Evolutionary conservation across 805 yeast genomes (phyloP), one percentile per base, ranked within the genome.

Genomic region (Wickerhamomyces queroliae): DNA sequence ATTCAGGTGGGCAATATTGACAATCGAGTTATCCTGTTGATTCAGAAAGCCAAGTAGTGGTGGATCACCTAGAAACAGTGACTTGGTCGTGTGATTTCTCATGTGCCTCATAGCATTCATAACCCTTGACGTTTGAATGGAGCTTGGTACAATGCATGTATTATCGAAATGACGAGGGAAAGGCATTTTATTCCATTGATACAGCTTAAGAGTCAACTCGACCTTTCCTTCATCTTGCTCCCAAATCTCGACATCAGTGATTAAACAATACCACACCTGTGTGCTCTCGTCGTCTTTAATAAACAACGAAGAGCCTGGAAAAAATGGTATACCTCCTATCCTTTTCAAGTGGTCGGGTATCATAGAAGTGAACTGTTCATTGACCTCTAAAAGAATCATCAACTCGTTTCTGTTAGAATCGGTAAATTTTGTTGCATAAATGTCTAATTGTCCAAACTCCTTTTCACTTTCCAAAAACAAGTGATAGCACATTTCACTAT

Each of bases 91-190:
- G n/a, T n/a, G n/a, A n/a, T n/a, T n/a, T n/a, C n/a, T n/a, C n/a
- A n/a, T n/a, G n/a, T n/a, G n/a, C n/a, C n/a, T n/a, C n/a, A n/a
- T n/a, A n/a, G n/a, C n/a, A n/a, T n/a, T n/a, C n/a, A n/a, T n/a
- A n/a, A 80, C 78, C 56, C 89, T 64, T 32, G 76, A 70, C 7
- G 78, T 74, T 3, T 83, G 82, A 6, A 76, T 74, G 8, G 83
- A 75, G 17, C 79, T 77, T 1, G 88, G 87, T 37, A 82, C 51
- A 12, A 82, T 53, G 24, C 64, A 62, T 25, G 64, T 50, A 12
- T 51, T 44, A 37, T 66, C 63, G 6, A 67, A 64, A 2, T 67
- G 56, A 9, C 53, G 59, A 1, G 84, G 84, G 42, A 78, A 62
- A 3, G 67, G 66, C 33, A 42, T 27, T 13, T 61, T 62, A 50